Evolutionary conservation across 176 grass and related monocot species (phyloP).

Genomic region (Thalia dealbata): DNA sequence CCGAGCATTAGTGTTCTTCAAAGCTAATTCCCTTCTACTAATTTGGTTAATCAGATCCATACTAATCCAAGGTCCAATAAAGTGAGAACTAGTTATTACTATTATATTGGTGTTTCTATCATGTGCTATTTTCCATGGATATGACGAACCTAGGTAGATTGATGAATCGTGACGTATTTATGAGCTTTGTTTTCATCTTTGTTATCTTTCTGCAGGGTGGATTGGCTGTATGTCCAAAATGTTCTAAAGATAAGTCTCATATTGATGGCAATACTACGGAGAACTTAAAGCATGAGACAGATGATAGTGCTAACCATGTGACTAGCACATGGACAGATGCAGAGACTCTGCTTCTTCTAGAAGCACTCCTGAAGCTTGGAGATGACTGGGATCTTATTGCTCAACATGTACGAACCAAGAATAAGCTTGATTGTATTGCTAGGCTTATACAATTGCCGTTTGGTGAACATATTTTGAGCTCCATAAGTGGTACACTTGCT

Average conservation of each 20-base stretch:
- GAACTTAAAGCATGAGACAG: conserved; percentile 19
- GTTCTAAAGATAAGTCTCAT: conserved; percentile 44
- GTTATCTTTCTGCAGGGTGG: conserved; percentile 47
- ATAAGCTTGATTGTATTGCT: conserved; percentile 88
- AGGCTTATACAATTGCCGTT: conserved; percentile 93
- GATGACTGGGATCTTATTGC: conserved; percentile 98
- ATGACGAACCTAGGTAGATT: too few species aligned
- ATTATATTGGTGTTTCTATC: background rate
- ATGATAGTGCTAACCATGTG: conserved; percentile 19
- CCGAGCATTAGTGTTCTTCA: background rate
- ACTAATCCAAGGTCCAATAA: background rate
- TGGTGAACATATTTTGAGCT: conserved; percentile 72
- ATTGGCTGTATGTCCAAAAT: conserved; percentile 55
- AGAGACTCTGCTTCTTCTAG: conserved; percentile 85
- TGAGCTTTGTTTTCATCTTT: background rate
- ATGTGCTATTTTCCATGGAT: background rate
- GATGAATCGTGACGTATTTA: background rate
- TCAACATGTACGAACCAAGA: conserved; percentile 87
- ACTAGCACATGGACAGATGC: conserved; percentile 65
- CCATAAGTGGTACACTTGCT: conserved; percentile 50
- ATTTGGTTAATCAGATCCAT: background rate
- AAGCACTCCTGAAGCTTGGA: conserved; percentile 95
- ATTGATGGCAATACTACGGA: conserved; percentile 30
- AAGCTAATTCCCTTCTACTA: background rate
- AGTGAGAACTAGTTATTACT: too few species aligned